A percentile compares a stretch with the other conserved stretches of the same genome.
Conservation (phyloP, 306 rosid species). For the Ammopiptanthus mongolicus region DNA sequence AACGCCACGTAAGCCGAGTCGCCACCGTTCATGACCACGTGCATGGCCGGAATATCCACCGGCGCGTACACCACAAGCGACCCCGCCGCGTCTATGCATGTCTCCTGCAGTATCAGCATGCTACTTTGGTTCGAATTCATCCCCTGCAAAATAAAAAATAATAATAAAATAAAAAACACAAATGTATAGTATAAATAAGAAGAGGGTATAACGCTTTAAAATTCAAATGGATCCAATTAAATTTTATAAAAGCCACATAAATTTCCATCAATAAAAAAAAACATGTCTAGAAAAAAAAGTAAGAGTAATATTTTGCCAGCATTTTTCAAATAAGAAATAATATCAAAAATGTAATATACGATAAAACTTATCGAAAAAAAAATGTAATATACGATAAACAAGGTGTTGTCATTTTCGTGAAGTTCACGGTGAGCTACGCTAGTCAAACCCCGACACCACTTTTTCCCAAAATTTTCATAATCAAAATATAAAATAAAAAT, state of each 20-base stretch:
- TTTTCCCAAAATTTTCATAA: not conserved
- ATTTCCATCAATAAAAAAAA: too few species aligned
- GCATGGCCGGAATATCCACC: conserved; percentile 98
- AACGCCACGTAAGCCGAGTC: conserved; percentile 94
- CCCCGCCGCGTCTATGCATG: conserved; percentile 84
- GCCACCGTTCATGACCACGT: conserved; percentile 92
- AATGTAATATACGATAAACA: too few species aligned
- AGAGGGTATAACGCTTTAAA: too few species aligned
- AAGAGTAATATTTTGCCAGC: too few species aligned
- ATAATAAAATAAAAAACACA: not conserved
- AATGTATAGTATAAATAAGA: too few species aligned
- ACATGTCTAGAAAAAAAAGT: not conserved
- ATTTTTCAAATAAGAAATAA: too few species aligned
- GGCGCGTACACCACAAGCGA: conserved; percentile 98
- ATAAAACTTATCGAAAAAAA: too few species aligned
- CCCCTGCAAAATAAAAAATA: conserved; percentile 38
- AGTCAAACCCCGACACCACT: conserved; percentile 34
- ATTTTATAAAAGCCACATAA: too few species aligned
- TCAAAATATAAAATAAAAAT: not conserved
- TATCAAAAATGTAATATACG: too few species aligned
- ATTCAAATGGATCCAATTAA: too few species aligned
- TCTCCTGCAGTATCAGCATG: conserved; percentile 91
- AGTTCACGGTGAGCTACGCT: not conserved
- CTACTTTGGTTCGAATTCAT: conserved; percentile 85
- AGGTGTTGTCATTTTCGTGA: conserved; percentile 17